A percentile compares a stretch with the other conserved stretches of the same genome.
These are phyloP conservation scores for Urochloa ruziziensis DNA, from an alignment of 176 grass and related monocot genomes.

Conservation along the genomic window DNA sequence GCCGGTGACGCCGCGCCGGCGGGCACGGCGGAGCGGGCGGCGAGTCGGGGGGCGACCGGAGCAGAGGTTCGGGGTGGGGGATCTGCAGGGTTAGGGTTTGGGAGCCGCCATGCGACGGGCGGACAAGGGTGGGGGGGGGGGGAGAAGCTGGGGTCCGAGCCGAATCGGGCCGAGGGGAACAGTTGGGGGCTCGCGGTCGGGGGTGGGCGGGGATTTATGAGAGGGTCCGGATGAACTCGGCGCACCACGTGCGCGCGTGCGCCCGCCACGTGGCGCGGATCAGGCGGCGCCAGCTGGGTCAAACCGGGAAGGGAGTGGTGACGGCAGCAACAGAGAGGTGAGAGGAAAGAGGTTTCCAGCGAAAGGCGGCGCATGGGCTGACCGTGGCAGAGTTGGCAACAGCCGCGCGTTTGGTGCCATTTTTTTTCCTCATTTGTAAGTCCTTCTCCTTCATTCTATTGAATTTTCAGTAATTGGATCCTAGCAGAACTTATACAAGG, in stretches of 20 bases:
- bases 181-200: neutral
- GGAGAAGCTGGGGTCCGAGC: neutral
- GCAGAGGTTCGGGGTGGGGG: neutral
- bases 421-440: neutral
- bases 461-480: too few species aligned
- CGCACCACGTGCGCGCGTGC: constrained; percentile 13
- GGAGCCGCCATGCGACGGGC: constrained; percentile 27
- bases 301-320: neutral
- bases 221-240: neutral
- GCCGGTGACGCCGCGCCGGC: neutral
- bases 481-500: too few species aligned
- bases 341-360: neutral
- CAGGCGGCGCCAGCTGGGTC: neutral
- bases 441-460: too few species aligned
- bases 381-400: too few species aligned
- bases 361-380: neutral
- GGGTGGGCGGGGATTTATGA: neutral
- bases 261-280: constrained; percentile 12
- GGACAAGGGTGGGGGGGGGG: neutral
- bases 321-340: neutral
- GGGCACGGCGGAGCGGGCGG: neutral
- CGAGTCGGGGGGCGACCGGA: neutral
- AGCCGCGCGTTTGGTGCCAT: neutral
- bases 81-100: constrained; percentile 54
- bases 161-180: constrained; percentile 6